A percentile compares a stretch with the other conserved stretches of the same genome.
phyloP scores from a whole-genome alignment of 176 grass and related monocot species.

The Rhipidocladum racemiflorum region DNA sequence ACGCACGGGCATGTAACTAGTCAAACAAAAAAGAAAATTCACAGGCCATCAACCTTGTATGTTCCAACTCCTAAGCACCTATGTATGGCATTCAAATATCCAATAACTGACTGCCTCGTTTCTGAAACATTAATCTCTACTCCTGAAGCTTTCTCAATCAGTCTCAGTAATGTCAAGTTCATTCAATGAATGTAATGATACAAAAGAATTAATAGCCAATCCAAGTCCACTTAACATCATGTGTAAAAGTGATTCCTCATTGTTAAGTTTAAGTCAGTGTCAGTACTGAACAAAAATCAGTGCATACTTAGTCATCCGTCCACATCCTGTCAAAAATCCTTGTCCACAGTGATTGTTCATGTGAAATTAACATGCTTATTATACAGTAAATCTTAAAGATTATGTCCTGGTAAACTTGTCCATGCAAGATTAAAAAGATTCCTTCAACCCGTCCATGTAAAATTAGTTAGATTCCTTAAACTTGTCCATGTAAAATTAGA shows the following conservation, averaged over 20 bases:
- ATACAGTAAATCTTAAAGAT: conserved; percentile 23
- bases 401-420: conserved; percentile 27
- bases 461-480: background rate
- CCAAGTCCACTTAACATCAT: conserved; percentile 22
- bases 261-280: conserved; percentile 9
- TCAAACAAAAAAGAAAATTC: background rate
- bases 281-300: conserved; percentile 27
- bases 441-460: conserved; percentile 24
- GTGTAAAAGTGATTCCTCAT: conserved; percentile 14
- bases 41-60: background rate
- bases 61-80: background rate
- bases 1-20: too few species aligned
- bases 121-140: background rate
- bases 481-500: conserved; percentile 13
- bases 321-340: conserved; percentile 33
- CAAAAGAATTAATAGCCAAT: conserved; percentile 21
- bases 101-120: background rate
- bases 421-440: conserved; percentile 9
- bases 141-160: background rate
- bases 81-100: background rate
- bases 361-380: conserved; percentile 26
- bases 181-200: conserved; percentile 1
- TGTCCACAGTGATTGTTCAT: conserved; percentile 35
- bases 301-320: conserved; percentile 34
- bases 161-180: conserved; percentile 2